Evolutionary conservation across 768 basidiomycete species (phyloP), one percentile per base, ranked within the genome.

Genomic region (Phylloporus sp.): DNA sequence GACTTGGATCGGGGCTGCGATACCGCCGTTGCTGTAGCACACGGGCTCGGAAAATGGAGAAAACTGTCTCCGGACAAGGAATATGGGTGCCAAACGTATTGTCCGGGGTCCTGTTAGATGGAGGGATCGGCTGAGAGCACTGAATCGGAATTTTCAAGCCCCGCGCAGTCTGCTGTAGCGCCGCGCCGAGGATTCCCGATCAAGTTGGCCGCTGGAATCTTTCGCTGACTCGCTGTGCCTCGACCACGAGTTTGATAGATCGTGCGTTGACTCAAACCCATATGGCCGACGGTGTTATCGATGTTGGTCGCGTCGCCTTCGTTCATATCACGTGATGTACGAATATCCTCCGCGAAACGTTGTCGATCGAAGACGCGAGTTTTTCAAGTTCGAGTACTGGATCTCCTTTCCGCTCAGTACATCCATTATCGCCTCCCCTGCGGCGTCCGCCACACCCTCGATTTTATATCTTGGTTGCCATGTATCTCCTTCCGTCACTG

Each of bases 371-470:
- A 18, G 28, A 28, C 13, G 9, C n/a, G 27, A 9, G 33, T 26
- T n/a, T 38, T 17, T 48, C n/a, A n/a, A n/a, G n/a, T 42, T 48
- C 44, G 46, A 48, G 23, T 44, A 39, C n/a, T n/a, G 51, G 51
- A 55, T 58, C 53, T 51, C 29, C 47, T 48, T 45, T 53, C 31
- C 24, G 33, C 27, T 42, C n/a, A n/a, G n/a, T n/a, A 24, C 50
- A 18, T 42, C 48, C 49, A 53, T 46, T 31, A 42, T 32, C 50
- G 46, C 35, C 47, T 46, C 49, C 44, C 36, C 44, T 57, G 60
- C 58, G 57, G 59, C 48, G 52, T 60, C 44, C 55, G 58, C 58
- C 58, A 60, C 59, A 50, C 35, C 34, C 33, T 39, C 42, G 23
- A 29, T 15, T 43, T 45, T 51, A 37, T 44, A 27, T 42, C 51